These are phyloP conservation scores for Auriscalpium vulgare DNA, from an alignment of 768 basidiomycete genomes.

Conservation along the genomic window DNA sequence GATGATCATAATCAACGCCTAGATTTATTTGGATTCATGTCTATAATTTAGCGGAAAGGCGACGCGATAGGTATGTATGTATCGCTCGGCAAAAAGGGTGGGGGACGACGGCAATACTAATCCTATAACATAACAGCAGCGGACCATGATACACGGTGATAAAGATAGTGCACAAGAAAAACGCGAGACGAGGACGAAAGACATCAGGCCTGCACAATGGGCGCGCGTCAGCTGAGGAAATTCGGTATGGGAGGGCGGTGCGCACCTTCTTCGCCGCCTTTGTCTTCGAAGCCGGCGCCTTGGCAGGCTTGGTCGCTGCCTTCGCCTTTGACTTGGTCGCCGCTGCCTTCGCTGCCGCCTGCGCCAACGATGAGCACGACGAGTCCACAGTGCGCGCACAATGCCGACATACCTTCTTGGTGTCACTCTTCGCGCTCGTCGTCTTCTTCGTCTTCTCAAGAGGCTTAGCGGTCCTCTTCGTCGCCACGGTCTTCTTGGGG, in stretches of 20 bases:
- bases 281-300: constrained; percentile 6
- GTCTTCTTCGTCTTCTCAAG: constrained; percentile 12
- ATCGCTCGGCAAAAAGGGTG: too few species aligned
- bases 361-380: background rate
- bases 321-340: constrained; percentile 9
- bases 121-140: constrained; percentile 16
- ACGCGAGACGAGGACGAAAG: background rate
- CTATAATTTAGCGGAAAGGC: too few species aligned
- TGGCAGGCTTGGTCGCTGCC: constrained; percentile 4
- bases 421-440: constrained; percentile 22
- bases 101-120: constrained; percentile 3
- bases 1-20: background rate
- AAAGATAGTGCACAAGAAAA: constrained; percentile 7
- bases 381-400: background rate
- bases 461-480: constrained; percentile 24
- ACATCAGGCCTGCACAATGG: background rate
- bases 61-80: too few species aligned
- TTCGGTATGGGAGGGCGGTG: constrained; percentile 2
- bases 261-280: constrained; percentile 6
- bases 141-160: constrained; percentile 12
- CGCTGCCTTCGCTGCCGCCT: constrained; percentile 12
- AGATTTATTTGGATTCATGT: background rate
- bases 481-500: constrained; percentile 25
- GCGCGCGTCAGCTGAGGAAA: background rate
- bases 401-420: constrained; percentile 24